phyloP scores from a whole-genome alignment of 1,139 yeast genomes.

The Taphrina confusa region DNA sequence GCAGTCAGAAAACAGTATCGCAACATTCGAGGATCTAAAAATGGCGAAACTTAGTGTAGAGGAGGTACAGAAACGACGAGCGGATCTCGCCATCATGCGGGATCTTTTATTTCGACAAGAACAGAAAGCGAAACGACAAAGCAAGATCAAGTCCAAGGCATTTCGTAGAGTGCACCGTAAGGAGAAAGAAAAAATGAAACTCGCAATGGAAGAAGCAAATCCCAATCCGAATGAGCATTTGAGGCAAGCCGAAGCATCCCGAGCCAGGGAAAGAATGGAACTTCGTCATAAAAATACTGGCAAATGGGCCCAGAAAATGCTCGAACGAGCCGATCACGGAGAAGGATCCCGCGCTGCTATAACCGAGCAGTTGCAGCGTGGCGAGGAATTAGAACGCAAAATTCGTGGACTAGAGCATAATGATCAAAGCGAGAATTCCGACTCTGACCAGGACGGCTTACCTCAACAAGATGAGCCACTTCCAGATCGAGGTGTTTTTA shows the following conservation, averaged over 20 bases:
- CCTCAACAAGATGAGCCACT: slow-evolving; percentile 17
- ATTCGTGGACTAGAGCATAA: slow-evolving; percentile 61
- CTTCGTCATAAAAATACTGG: slow-evolving; percentile 84
- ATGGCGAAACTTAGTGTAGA: slow-evolving; percentile 73
- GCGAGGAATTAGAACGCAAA: slow-evolving; percentile 72
- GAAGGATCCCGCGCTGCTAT: slow-evolving; percentile 84
- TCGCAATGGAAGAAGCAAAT: slow-evolving; percentile 8
- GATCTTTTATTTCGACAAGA: slow-evolving; percentile 96
- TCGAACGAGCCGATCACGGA: slow-evolving; percentile 84
- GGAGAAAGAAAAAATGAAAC: slow-evolving; percentile 64
- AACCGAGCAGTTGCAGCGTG: slow-evolving; percentile 90
- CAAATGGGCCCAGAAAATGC: slow-evolving; percentile 89
- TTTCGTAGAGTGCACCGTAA: slow-evolving; percentile 84
- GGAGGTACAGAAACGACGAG: slow-evolving; percentile 74
- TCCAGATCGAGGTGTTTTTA: slow-evolving; percentile 33
- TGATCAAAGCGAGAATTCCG: slow-evolving; percentile 52
- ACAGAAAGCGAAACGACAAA: slow-evolving; percentile 81
- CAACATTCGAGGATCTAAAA: slow-evolving; percentile 83
- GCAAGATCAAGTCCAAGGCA: slow-evolving; percentile 90
- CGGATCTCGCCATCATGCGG: slow-evolving; percentile 85
- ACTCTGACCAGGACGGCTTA: slow-evolving; percentile 36
- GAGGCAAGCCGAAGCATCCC: slow-evolving; percentile 60
- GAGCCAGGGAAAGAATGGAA: slow-evolving; percentile 92
- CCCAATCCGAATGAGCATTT: slow-evolving; percentile 50
- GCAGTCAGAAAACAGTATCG: slow-evolving; percentile 70